Base-by-base conservation (phyloP, 2,329 filamentous ascomycete genomes). In the Thermoascus crustaceus region DNA sequence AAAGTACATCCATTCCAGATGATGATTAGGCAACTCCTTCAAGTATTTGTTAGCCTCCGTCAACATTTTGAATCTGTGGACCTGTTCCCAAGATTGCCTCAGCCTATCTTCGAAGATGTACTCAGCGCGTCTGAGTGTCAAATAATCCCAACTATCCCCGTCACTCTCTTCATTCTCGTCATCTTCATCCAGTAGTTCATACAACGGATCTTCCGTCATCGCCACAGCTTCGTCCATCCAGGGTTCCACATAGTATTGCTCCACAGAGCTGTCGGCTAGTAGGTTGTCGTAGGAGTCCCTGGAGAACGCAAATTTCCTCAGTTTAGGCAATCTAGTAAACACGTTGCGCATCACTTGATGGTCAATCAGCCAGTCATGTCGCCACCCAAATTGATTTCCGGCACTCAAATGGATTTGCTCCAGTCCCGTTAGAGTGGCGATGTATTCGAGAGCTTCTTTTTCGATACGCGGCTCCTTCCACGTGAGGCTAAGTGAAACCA, bases 321-420 rank as follows among this genome's bases (percentile, higher is more conserved):
- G 31, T n/a, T 8, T 26, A 18, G 16, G 8, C 13, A 43, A n/a
- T 5, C 21, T 10, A 10, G n/a, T 8, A 4, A 43, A 14, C 10
- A 25, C 9, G 8, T 10, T 14, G 14, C 30, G 24, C 25, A 41
- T 33, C 4, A 26, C 6, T 7, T 17, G 4, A 20, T 40, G 34
- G 31, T 43, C 25, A 14, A 43, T 40, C 9, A 37, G 16, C 35
- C 25, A 43, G 7, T 29, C 26, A 10, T 32, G 11, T 5, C 17
- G 17, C 31, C 31, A 39, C n/a, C 30, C 17, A 22, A 8, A 14
- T 13, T 27, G 10, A 8, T 7, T 1, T 8, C 30, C 38, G 7
- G 30, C 31, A 29, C 25, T 30, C 4, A 43, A 11, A 26, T 31
- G 30, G 8, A 43, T 34, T 23, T 43, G 34, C 16, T 35, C 6